Evolutionary conservation across 495 filamentous ascomycete species (phyloP), one percentile per base, ranked within the genome.

Genomic region (Penicillium ochrochloron): DNA sequence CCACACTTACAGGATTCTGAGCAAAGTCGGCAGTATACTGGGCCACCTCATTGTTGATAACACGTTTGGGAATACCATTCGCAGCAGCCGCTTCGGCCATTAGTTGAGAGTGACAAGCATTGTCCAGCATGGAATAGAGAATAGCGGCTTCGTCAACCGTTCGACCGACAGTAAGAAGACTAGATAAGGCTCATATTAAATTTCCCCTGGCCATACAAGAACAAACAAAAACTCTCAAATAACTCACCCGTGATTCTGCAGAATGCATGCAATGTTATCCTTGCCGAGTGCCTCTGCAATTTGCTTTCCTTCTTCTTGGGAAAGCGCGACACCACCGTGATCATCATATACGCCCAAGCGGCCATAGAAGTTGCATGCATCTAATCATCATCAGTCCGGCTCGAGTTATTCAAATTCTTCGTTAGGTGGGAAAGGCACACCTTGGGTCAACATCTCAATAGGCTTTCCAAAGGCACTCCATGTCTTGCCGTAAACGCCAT

Each of bases 141-240:
- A 88, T 89, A 2, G 86, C 88, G 0, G 88, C 88, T 64, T 88
- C 88, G 61, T 90, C 88, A 15, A 91, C 85, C 11, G 82, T 88
- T 12, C 77, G 75, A 6, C 88, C 88, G 1, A 88, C 85, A 19
- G 88, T 90, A 15, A 90, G 70, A 27, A 90, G 75, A 27, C 79
- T 81, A 48, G 17, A 27, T 53, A 15, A 5, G n/a, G 21, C 23
- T 39, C 11, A 21, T 27, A 31, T 70, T 53, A 66, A 64, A 52
- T 2, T 50, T 23, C 21, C 5, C 21, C 44, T 25, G 3, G n/a
- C 6, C n/a, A 31, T 29, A 1, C 21, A 29, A 1, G 48, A 51
- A 17, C 23, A 4, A 29, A 11, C 23, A 25, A 9, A 52, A 8
- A 3, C n/a, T 31, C 14, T 31, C 21, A n/a, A 3, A 0, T 21